Conservation (phyloP, 225 moss, liverwort and hornwort species). For the Asterella californica region DNA sequence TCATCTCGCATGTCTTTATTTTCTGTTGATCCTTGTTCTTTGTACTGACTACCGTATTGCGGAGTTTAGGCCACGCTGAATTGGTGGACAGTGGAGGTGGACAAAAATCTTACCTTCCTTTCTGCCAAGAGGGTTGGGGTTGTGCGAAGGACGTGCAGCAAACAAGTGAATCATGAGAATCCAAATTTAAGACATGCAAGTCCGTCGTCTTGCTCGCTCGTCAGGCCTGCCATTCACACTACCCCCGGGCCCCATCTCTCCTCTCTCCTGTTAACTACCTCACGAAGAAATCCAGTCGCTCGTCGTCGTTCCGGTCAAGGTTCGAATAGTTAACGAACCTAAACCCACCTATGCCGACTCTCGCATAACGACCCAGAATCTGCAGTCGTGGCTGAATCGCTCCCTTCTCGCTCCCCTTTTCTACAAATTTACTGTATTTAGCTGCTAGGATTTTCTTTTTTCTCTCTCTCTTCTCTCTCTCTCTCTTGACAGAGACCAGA, state of each 20-base stretch:
- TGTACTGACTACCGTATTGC: too few relatives aligned
- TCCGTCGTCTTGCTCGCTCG: neutral
- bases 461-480: too few relatives aligned
- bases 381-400: neutral
- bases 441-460: too few relatives aligned
- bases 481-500: too few relatives aligned
- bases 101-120: too few relatives aligned
- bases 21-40: too few relatives aligned
- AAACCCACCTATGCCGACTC: too few relatives aligned
- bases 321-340: conserved; percentile 1
- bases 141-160: neutral
- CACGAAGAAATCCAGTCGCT: neutral
- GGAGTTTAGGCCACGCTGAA: too few relatives aligned
- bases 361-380: too few relatives aligned
- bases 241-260: neutral
- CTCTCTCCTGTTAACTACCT: neutral
- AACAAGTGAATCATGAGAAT: neutral
- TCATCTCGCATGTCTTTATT: too few relatives aligned
- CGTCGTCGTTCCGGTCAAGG: neutral
- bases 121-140: too few relatives aligned
- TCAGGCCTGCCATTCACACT: neutral
- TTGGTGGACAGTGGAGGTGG: too few relatives aligned
- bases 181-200: conserved; percentile 9
- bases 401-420: neutral
- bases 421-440: neutral